Conservation (phyloP, 805 yeast species). For the Hanseniaspora lachancei region DNA sequence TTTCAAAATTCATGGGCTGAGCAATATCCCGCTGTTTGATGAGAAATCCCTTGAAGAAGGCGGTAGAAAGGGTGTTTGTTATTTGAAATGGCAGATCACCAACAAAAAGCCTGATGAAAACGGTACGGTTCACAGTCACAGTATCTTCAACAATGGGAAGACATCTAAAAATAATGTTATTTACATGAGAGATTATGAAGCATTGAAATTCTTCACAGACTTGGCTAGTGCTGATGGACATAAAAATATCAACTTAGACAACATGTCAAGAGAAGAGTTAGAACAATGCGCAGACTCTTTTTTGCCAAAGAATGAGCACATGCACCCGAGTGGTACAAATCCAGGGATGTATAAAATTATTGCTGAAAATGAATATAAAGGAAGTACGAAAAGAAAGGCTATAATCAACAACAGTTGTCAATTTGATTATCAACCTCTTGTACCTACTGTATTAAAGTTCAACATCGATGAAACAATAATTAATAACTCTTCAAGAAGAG, state of each 20-base stretch:
- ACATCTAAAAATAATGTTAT: slow-evolving; percentile 17
- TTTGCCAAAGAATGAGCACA: slow-evolving; percentile 4
- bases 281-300: neutral
- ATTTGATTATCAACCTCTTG: slow-evolving; percentile 33
- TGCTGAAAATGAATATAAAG: slow-evolving; percentile 22
- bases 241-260: neutral
- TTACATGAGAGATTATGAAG: slow-evolving; percentile 13
- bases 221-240: neutral
- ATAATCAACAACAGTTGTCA: slow-evolving; percentile 41
- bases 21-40: slow-evolving; percentile 51
- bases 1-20: slow-evolving; percentile 50
- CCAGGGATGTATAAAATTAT: slow-evolving; percentile 10
- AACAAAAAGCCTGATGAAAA: slow-evolving; percentile 28
- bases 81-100: slow-evolving; percentile 47
- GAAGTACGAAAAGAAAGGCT: slow-evolving; percentile 31
- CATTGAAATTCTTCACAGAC: slow-evolving; percentile 1
- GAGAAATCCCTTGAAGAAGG: neutral
- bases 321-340: slow-evolving; percentile 12
- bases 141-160: slow-evolving; percentile 32
- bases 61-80: slow-evolving; percentile 56
- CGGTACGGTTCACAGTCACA: slow-evolving; percentile 15
- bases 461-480: slow-evolving; percentile 26
- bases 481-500: neutral
- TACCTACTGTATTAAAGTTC: slow-evolving; percentile 31
- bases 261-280: neutral